These are phyloP conservation scores for Bacidia gigantensis DNA, from an alignment of 495 filamentous ascomycete genomes.

Conservation along the genomic window DNA sequence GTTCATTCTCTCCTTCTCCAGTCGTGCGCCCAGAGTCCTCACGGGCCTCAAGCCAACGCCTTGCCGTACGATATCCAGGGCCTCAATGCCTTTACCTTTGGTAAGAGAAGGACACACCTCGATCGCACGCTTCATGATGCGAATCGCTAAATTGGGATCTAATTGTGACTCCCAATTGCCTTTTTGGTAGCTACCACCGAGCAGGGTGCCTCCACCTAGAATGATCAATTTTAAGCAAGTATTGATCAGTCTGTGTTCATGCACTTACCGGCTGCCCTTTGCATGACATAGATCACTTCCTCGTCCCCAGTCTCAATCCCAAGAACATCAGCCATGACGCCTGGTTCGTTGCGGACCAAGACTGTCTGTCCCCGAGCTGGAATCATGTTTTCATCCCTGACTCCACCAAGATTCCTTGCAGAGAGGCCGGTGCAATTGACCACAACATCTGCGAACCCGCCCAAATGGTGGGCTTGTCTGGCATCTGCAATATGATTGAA, in stretches of 20 bases:
- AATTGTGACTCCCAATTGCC: slow-evolving; percentile 69
- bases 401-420: slow-evolving; percentile 63
- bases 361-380: slow-evolving; percentile 82
- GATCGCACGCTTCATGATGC: slow-evolving; percentile 82
- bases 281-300: slow-evolving; percentile 83
- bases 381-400: slow-evolving; percentile 57
- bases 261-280: slow-evolving; percentile 51
- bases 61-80: slow-evolving; percentile 72
- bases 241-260: background rate
- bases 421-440: slow-evolving; percentile 81
- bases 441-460: slow-evolving; percentile 50
- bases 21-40: slow-evolving; percentile 57
- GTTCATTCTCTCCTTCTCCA: slow-evolving; percentile 67
- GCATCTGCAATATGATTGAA: slow-evolving; percentile 65
- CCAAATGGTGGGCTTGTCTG: slow-evolving; percentile 45
- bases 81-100: slow-evolving; percentile 64
- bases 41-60: slow-evolving; percentile 76
- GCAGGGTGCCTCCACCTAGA: slow-evolving; percentile 53
- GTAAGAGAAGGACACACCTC: slow-evolving; percentile 60
- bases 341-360: slow-evolving; percentile 69
- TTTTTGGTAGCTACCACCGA: slow-evolving; percentile 80
- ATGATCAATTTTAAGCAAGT: background rate
- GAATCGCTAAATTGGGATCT: slow-evolving; percentile 64
- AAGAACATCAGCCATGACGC: slow-evolving; percentile 52
- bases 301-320: slow-evolving; percentile 71